Evolutionary conservation across 345 rosid genomes (phyloP), one percentile per base, ranked within the genome.

Genomic region (Durio zibethinus): DNA sequence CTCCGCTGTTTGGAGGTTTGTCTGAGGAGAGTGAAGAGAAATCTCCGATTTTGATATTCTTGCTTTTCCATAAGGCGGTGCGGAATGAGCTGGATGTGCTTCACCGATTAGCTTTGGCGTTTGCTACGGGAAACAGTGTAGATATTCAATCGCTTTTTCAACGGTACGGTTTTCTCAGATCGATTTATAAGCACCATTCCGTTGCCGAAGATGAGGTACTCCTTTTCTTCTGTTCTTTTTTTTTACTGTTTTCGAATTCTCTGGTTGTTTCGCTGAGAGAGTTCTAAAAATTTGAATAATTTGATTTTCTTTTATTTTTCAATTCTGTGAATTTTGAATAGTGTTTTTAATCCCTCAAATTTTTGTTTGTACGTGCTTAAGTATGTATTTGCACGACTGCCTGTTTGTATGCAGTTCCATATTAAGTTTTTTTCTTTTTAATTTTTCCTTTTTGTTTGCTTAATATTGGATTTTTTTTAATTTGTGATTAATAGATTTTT

Each of bases 141-240:
- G 96, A 91, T 76, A 81, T 94, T 68, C 62, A 64, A 57, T 75
- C 87, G 8, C 84, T 92, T 20, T 87, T 74, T 69, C 57, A 69
- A 48, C 95, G 94, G 47, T 94, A 87, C 77, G 88, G 86, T 77
- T 90, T 90, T 81, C 80, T 94, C 75, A 88, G 92, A 72, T 86
- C 90, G 38, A 86, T 94, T 85, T 94, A 90, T 69, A 85, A 83
- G 85, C 90, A 94, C 50, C 98, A 94, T 82, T 89, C 91, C 83
- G 82, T 82, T 85, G 97, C 98, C 66, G 98, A 94, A 73, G 98
- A 94, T 65, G 97, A 94, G 97, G 98, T 92, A 85, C 72, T 54
- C 73, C 45, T 11, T 42, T 57, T 42, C 77, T 70, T 72, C 74
- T 0, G 56, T 57, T 61, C 10, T 23, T 16, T 76, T 59, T n/a